Conservation (phyloP, 228 moss, liverwort and hornwort genomes). For the Sphagnum fallax region DNA sequence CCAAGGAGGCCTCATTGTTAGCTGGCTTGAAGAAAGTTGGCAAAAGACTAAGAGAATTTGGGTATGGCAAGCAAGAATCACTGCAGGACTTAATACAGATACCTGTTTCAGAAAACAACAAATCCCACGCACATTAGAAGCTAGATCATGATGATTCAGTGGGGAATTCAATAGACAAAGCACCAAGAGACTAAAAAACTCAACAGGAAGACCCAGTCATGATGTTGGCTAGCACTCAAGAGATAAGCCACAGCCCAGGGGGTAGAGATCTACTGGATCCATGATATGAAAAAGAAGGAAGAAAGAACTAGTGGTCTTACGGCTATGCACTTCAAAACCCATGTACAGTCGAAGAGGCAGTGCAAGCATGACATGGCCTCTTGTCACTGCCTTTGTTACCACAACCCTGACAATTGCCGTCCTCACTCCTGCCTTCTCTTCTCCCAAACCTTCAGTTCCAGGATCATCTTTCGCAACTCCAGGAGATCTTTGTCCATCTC, state of each 20-base stretch:
- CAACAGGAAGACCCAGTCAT: too few species aligned
- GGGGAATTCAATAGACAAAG: too few species aligned
- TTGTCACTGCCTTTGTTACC: constrained; percentile 45
- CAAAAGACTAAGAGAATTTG: constrained; percentile 38
- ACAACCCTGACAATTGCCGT: constrained; percentile 52
- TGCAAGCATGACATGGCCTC: constrained; percentile 86
- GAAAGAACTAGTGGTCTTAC: constrained; percentile 34
- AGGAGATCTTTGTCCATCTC: constrained; percentile 7
- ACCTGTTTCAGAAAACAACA: constrained; percentile 33
- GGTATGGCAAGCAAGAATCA: constrained; percentile 18
- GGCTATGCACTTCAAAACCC: constrained; percentile 62
- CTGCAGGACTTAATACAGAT: constrained; percentile 34
- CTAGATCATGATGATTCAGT: constrained; percentile 1
- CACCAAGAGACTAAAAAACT: too few species aligned
- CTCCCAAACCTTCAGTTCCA: constrained; percentile 24
- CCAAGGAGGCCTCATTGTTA: constrained; percentile 25
- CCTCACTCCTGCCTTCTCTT: constrained; percentile 25
- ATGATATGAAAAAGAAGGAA: too few species aligned
- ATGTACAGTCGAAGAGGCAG: constrained; percentile 69
- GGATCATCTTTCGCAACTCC: constrained; percentile 4
- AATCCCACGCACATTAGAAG: not conserved
- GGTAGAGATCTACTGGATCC: too few species aligned
- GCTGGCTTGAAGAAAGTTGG: constrained; percentile 53
- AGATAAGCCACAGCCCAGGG: not conserved
- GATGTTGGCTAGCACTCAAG: too few species aligned